Base-by-base conservation (phyloP, 179 eudicot genomes). In the Carnegiea gigantea region DNA sequence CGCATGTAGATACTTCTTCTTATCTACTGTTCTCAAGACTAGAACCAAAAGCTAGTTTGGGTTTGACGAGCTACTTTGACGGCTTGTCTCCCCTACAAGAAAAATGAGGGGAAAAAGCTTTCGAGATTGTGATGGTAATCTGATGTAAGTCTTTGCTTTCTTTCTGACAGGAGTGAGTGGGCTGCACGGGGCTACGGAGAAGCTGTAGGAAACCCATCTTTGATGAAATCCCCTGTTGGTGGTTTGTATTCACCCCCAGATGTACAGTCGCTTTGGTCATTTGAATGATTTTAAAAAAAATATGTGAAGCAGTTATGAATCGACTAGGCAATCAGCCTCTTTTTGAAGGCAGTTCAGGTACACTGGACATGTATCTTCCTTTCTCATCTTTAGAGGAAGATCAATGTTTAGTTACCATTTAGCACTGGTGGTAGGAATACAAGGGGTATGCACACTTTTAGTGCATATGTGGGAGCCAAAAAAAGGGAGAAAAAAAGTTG, bases 221-320 rank as follows among this genome's bases (percentile, higher is more conserved):
- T 77, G 18, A 77, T 83, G 72, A 90, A 82, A 85, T 82, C 92
- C 48, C 89, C 90, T 83, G 82, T 90, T 74, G 97, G 95, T 83
- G 98, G 98, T 70, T 83, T 92, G 79, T 91, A 91, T 86, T 89
- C 97, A 51, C 78, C 90, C 57, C 87, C 94, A 72, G 90, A 94
- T 94, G 95, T 90, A 92, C 97, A 90, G 83, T 91, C 93, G 54
- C 89, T 92, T 83, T 92, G 97, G 98, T 92, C 93, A 81, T 90
- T 89, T 89, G 92, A 91, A 86, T 90, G 89, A 90, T 4, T 28
- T 28, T 0, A 28, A 28, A 46, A 36, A 76, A 57, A 54, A 28
- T 28, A 28, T 28, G 1, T 28, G 15, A 17, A 57, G 7, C 14
- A 57, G 62, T 57, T 18, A 57, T 1, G n/a, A 48, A 13, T 57